Conservation (phyloP, 306 rosid species). For the Abrus pulchellus region DNA sequence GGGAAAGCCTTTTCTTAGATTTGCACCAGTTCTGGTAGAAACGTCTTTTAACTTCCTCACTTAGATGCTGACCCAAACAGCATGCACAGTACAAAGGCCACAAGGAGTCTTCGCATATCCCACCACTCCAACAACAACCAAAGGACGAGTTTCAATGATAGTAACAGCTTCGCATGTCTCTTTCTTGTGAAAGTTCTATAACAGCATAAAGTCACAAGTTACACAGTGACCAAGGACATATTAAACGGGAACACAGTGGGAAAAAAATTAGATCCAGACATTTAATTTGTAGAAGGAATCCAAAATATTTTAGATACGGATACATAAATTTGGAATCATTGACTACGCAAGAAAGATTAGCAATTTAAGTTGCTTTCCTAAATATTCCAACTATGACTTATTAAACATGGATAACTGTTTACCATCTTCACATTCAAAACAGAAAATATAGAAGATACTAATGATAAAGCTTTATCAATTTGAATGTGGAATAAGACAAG, state of each 20-base stretch:
- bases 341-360: not conserved
- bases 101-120: constrained; percentile 77
- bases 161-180: constrained; percentile 93
- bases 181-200: constrained; percentile 78
- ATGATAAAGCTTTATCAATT: not conserved
- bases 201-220: not conserved
- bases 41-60: constrained; percentile 76
- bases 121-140: constrained; percentile 79
- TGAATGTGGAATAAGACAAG: no score
- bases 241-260: not conserved
- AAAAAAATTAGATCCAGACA: not conserved
- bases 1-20: constrained; percentile 84
- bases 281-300: not conserved
- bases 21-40: constrained; percentile 88
- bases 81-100: constrained; percentile 70
- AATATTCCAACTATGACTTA: no score
- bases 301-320: not conserved
- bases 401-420: no score
- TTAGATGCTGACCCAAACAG: constrained; percentile 87
- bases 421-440: not conserved
- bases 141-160: constrained; percentile 78
- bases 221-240: not conserved
- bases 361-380: no score
- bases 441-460: not conserved
- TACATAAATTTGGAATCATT: not conserved